Evolutionary conservation across 495 filamentous ascomycete species (phyloP), one percentile per base, ranked within the genome.

Genomic region (Arthonia radiata): DNA sequence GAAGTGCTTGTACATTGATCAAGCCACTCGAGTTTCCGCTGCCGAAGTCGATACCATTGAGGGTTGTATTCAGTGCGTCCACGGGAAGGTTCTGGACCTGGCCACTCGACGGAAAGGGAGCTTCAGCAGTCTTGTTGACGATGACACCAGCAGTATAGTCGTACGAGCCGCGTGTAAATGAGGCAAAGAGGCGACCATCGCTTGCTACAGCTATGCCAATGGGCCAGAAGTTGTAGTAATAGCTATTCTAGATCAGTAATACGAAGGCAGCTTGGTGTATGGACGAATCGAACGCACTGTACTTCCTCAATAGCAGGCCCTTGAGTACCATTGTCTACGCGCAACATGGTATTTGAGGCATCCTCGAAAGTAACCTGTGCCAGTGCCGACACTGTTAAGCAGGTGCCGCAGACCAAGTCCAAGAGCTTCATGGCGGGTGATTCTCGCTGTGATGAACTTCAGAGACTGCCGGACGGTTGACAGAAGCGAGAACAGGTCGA

Each of bases 191-290:
- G 10, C 50, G 36, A 19, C 43, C 48, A 8, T 42, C 37, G 6
- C 35, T 44, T 12, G 50, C 46, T 4, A 51, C 42, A 6, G 47
- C 39, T 14, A 51, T 37, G 4, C 46, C 52, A 21, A 49, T 53
- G 9, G 50, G 50, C 49, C 49, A 50, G 37, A 54, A 40, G 23
- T 50, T 46, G 29, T 54, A 50, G 32, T 48, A 54, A 28, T 48
- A 49, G 27, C n/a, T n/a, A n/a, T n/a, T n/a, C n/a, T n/a, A n/a
- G n/a, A n/a, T n/a, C n/a, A n/a, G n/a, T n/a, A n/a, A n/a, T n/a
- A n/a, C n/a, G n/a, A n/a, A n/a, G n/a, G n/a, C n/a, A n/a, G n/a
- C n/a, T n/a, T n/a, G n/a, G n/a, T n/a, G n/a, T n/a, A n/a, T n/a
- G n/a, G n/a, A n/a, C n/a, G n/a, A n/a, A n/a, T n/a, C n/a, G n/a